Evolutionary conservation across 2,329 filamentous ascomycete genomes (phyloP), one percentile per base, ranked within the genome.

Genomic region (Ophiostoma sp.): DNA sequence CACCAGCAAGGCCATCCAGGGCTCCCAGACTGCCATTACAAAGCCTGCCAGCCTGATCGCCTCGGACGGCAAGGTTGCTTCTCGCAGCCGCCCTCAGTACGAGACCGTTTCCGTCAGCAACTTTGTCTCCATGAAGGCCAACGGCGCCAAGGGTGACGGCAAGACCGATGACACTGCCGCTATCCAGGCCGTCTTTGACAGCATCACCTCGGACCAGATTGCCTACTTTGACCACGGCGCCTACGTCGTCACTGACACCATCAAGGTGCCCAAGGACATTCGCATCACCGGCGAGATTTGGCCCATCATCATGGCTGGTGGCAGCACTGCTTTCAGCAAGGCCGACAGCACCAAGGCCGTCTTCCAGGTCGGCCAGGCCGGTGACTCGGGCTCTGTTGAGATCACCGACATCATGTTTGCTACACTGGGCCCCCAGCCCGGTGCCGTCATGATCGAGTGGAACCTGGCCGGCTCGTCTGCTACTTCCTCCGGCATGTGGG

Each of bases 221-320:
- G 84, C 92, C 71, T 94, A 89, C 80, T 90, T 94, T 74, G 90
- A 92, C 76, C 88, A 90, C 76, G 91, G 91, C 69, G 85, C 89
- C 67, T 93, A 94, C 78, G 78, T 91, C 69, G 81, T 94, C 74
- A 88, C 86, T 62, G 83, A 87, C 74, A 94, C 91, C 0, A 81
- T 94, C 78, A 85, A 86, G 74, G 84, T 94, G 10, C 91, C 91
- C 71, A 90, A 90, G 82, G 86, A 93, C 76, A 88, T 94, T 81
- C 91, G 89, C 81, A 94, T 98, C 77, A 92, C 91, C 8, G 94
- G 94, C 76, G 93, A 97, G 80, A 89, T 96, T 77, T 97, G 92
- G 92, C 90, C 94, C 2, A 81, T 96, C 72, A 90, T 98, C 78
- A 90, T 97, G 85, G 94, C 92, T 35, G 87, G 89, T 68, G 94